Conservation (phyloP, 306 rosid genomes). For the Biancaea sappan region DNA sequence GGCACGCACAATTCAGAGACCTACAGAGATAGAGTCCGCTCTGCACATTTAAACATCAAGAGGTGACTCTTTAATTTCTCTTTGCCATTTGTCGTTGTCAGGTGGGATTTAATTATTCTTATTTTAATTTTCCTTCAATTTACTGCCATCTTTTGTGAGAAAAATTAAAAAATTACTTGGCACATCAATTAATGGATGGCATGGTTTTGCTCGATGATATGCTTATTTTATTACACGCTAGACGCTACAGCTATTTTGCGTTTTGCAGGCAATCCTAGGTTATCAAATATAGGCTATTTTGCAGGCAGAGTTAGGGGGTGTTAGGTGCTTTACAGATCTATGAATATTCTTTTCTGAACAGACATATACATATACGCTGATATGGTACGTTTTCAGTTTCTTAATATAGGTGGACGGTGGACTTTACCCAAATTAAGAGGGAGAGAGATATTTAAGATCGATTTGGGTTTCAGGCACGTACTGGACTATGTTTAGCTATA, state of each 20-base stretch:
- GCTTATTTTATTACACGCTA: neutral
- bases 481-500: no score
- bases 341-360: constrained; percentile 47
- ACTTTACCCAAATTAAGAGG: constrained; percentile 25
- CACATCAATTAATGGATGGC: constrained; percentile 16
- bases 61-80: constrained; percentile 40
- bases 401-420: constrained; percentile 31
- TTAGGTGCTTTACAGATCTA: constrained; percentile 49
- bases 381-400: constrained; percentile 45
- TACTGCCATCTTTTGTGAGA: neutral
- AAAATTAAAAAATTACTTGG: neutral
- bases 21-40: constrained; percentile 27
- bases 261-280: constrained; percentile 40
- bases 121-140: constrained; percentile 6
- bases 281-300: constrained; percentile 30
- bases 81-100: constrained; percentile 38
- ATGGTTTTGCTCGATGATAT: constrained; percentile 9
- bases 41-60: constrained; percentile 3
- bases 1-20: constrained; percentile 17
- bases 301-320: constrained; percentile 21
- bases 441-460: constrained; percentile 4
- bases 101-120: constrained; percentile 35
- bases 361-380: constrained; percentile 19
- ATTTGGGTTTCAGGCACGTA: neutral
- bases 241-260: neutral